A percentile compares a stretch with the other conserved stretches of the same genome.
Evolutionary conservation across 306 rosid species (phyloP).

Genomic region (Castanea sativa): DNA sequence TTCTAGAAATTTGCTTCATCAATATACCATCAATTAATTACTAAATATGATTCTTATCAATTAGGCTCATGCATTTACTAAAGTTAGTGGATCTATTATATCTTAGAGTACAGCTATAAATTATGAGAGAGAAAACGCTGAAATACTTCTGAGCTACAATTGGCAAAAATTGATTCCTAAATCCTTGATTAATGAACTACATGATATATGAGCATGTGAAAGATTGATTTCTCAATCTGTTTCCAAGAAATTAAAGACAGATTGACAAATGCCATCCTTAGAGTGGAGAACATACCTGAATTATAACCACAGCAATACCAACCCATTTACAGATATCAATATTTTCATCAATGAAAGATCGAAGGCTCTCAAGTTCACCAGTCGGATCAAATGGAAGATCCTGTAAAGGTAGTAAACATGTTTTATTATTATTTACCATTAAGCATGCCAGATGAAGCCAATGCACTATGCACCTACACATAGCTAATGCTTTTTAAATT

Average conservation of each 20-base stretch:
- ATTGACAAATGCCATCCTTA: constrained; percentile 7
- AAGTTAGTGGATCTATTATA: too few species aligned
- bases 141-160: not conserved
- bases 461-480: constrained; percentile 14
- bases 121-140: too few species aligned
- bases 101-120: too few species aligned
- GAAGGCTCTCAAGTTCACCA: constrained; percentile 66
- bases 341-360: constrained; percentile 65
- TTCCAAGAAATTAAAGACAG: constrained; percentile 8
- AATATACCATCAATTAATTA: too few species aligned
- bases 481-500: not conserved
- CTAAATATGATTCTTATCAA: too few species aligned
- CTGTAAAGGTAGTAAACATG: constrained; percentile 42
- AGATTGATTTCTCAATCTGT: constrained; percentile 7
- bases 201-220: not conserved
- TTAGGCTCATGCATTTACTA: too few species aligned
- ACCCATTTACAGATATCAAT: constrained; percentile 73
- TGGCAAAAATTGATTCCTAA: not conserved
- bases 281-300: constrained; percentile 59
- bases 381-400: constrained; percentile 89
- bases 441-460: constrained; percentile 6
- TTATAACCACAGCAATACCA: constrained; percentile 55
- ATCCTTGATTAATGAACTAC: not conserved
- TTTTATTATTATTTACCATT: constrained; percentile 2
- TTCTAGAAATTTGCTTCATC: too few species aligned